Conservation (phyloP, 306 rosid genomes). For the Citrullus mucosospermus region DNA sequence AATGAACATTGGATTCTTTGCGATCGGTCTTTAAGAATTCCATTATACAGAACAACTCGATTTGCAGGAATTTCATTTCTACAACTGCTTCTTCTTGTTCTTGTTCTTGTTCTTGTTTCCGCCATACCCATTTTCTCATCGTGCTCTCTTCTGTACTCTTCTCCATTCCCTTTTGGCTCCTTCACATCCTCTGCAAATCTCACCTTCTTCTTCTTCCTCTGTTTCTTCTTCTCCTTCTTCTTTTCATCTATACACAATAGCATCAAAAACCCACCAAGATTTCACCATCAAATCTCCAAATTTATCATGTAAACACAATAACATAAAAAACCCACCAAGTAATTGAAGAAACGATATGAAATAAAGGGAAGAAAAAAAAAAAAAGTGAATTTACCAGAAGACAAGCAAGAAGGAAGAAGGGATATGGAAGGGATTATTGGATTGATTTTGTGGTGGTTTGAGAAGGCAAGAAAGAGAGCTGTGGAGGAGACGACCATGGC, state of each 20-base stretch:
- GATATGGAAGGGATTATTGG: background rate
- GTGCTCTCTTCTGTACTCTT: constrained; percentile 18
- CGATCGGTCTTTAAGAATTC: constrained; percentile 34
- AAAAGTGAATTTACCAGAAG: constrained; percentile 23
- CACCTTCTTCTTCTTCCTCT: constrained; percentile 52
- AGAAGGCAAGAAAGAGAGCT: constrained; percentile 25
- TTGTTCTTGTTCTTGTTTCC: constrained; percentile 5
- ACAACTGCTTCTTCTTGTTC: background rate
- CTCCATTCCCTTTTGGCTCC: constrained; percentile 21
- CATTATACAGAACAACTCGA: constrained; percentile 32
- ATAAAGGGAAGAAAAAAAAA: background rate
- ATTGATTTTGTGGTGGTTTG: constrained; percentile 10
- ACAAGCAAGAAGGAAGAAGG: constrained; percentile 45
- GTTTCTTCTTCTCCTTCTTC: constrained; percentile 17
- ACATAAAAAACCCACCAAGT: background rate
- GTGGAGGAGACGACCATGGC: constrained; percentile 36
- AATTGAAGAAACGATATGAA: constrained; percentile 8
- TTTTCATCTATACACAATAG: constrained; percentile 1
- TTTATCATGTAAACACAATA: background rate
- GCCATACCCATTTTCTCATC: constrained; percentile 10
- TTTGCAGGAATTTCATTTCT: constrained; percentile 19
- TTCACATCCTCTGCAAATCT: constrained; percentile 60
- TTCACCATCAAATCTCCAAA: background rate
- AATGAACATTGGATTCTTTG: constrained; percentile 27
- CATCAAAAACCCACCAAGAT: background rate